phyloP scores from a whole-genome alignment of 495 filamentous ascomycete genomes.

The Annulohypoxylon stygium region DNA sequence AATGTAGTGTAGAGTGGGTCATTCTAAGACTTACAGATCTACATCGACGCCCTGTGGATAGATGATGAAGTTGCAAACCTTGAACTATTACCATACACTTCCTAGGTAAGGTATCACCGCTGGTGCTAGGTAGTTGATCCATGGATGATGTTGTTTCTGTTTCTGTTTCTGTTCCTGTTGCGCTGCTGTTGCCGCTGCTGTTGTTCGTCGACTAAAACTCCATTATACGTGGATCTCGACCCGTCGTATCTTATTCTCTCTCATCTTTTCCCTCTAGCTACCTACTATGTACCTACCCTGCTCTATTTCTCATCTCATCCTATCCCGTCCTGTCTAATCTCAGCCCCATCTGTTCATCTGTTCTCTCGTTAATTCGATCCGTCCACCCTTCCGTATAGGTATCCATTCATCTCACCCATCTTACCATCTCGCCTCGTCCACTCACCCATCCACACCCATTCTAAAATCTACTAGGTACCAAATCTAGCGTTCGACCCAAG shows the following conservation, averaged over 20 bases:
- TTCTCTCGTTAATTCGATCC: background rate
- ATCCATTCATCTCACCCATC: constrained; percentile 3
- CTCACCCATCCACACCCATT: no score
- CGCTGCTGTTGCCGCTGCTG: no score
- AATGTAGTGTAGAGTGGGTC: constrained; percentile 19
- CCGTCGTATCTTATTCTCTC: no score
- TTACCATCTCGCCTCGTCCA: constrained; percentile 1
- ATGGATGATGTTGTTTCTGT: no score
- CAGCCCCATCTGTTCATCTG: constrained; percentile 5
- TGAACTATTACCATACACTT: no score
- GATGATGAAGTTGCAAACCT: no score
- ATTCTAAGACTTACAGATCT: constrained; percentile 29
- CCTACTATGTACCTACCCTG: no score
- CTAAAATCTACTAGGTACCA: background rate
- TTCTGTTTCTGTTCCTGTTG: no score
- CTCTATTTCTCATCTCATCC: background rate
- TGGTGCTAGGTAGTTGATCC: no score
- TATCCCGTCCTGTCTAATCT: constrained; percentile 4
- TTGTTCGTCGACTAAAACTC: no score
- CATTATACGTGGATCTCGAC: no score
- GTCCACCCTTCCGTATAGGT: constrained; percentile 17
- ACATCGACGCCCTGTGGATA: constrained; percentile 13
- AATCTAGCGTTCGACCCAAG: background rate
- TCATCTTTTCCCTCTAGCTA: no score
- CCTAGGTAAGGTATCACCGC: background rate